phyloP scores from a whole-genome alignment of 2,329 filamentous ascomycete genomes.

The Arthrobotrys pseudoclavata region DNA sequence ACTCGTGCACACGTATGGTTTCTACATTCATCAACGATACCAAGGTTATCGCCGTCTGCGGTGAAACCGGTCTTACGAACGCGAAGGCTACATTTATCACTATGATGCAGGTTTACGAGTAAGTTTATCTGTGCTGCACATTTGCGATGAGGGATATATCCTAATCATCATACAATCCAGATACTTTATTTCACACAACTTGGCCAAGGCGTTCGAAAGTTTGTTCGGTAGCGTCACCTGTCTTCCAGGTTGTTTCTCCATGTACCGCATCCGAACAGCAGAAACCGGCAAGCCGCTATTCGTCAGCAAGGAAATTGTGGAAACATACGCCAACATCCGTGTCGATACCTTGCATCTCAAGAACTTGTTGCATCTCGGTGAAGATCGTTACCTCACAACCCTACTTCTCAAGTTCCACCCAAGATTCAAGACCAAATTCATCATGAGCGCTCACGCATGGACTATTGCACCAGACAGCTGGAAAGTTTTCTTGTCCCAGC shows the following conservation, averaged over 20 bases:
- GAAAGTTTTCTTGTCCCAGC: conserved; percentile 94
- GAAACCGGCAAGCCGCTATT: conserved; percentile 97
- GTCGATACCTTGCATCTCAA: conserved; percentile 99
- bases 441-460: conserved; percentile 91
- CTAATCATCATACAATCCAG: conserved; percentile 33
- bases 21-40: conserved; percentile 92
- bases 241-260: conserved; percentile 97
- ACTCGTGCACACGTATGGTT: conserved; percentile 92
- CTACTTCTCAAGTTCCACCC: conserved; percentile 91
- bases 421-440: conserved; percentile 98
- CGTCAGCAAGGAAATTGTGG: conserved; percentile 90
- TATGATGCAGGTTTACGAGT: conserved; percentile 99
- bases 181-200: conserved; percentile 98
- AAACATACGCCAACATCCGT: conserved; percentile 89
- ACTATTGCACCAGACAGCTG: conserved; percentile 96
- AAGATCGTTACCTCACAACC: conserved; percentile 97
- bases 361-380: conserved; percentile 94
- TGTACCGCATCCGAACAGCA: conserved; percentile 96
- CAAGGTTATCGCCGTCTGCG: conserved; percentile 91
- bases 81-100: conserved; percentile 93
- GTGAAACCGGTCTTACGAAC: conserved; percentile 93
- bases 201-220: conserved; percentile 96
- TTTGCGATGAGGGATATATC: conserved; percentile 1
- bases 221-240: conserved; percentile 98
- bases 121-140: conserved; percentile 25